Base-by-base conservation (phyloP, 116 monocot species). In the Cymodocea nodosa region DNA sequence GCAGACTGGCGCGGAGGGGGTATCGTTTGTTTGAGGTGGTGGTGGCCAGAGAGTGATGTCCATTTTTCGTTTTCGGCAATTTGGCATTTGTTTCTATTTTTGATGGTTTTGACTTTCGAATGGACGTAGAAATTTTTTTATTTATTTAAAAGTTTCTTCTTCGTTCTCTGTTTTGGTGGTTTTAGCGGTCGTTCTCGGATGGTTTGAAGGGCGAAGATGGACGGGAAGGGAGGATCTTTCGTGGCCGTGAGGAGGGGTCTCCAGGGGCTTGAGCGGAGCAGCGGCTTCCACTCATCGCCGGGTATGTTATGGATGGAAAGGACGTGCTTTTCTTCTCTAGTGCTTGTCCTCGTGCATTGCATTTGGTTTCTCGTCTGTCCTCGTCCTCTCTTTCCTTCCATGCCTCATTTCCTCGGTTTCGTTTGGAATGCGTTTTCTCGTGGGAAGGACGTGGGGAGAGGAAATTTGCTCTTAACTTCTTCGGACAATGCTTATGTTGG, bases 211-310 rank as follows among this genome's bases (percentile, higher is more conserved):
- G 60, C 15, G 5, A 72, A 61, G 35, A 85, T 87, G 87, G 83
- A 82, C n/a, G 87, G 73, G 53, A 79, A 51, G 50, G 76, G 78
- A 13, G 85, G 75, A 8, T 81, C 83, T 2, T 92, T 85, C 52
- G 79, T 87, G 70, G 84, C 85, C n/a, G 85, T 87, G 60, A 81
- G 81, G 78, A 85, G 87, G 73, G 52, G 82, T 25, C 73, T 79
- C 23, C 90, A 81, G 60, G 83, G 86, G 10, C 49, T 79, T 13
- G 83, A 77, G 66, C 74, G 78, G 23, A 56, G 67, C 63, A 68
- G 63, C 23, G 75, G 44, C 37, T 81, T 67, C 63, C 76, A 81
- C 24, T 80, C 82, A 12, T 79, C 84, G 40, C 76, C 87, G 18
- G 87, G 87, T 83, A 74, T 44, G 63, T 63, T 17, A 56, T 56